These are phyloP conservation scores for Noccaea bulbosa DNA, from an alignment of 345 rosid genomes.

Conservation along the genomic window DNA sequence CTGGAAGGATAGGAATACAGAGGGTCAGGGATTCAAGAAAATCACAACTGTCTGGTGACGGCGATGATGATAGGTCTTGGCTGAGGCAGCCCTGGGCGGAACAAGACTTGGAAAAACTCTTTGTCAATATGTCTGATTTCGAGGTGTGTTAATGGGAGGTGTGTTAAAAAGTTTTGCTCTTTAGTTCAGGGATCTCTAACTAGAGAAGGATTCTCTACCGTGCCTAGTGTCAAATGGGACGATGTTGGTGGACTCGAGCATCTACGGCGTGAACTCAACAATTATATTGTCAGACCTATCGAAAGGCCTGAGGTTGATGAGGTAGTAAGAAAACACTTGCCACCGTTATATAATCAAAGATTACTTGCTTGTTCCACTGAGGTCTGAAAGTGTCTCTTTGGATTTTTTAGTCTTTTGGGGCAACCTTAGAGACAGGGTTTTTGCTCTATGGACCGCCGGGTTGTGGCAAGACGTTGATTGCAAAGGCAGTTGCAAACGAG, in stretches of 20 bases:
- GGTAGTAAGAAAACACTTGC: constrained; percentile 48
- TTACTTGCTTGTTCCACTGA: constrained; percentile 23
- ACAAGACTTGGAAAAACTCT: constrained; percentile 73
- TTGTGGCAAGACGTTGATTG: constrained; percentile 96
- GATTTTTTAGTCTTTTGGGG: constrained; percentile 74
- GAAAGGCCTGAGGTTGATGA: constrained; percentile 70
- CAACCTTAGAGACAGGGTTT: constrained; percentile 81
- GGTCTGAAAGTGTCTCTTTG: constrained; percentile 40
- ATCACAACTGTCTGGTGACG: constrained; percentile 49
- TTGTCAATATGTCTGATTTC: constrained; percentile 78
- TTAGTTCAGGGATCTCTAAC: constrained; percentile 72
- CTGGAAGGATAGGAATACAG: constrained; percentile 83
- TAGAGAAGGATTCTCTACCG: constrained; percentile 87
- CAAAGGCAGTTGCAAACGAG: constrained; percentile 96
- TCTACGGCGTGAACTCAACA: constrained; percentile 70
- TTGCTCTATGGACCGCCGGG: constrained; percentile 99
- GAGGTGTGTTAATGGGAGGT: constrained; percentile 66
- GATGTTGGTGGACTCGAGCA: constrained; percentile 92
- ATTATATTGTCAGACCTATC: constrained; percentile 68
- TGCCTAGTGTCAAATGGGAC: constrained; percentile 90
- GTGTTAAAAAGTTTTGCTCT: constrained; percentile 18
- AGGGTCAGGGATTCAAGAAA: constrained; percentile 63
- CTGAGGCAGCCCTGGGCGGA: constrained; percentile 79
- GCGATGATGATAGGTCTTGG: constrained; percentile 59
- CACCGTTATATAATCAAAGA: no score